Percentiles rank a stretch among this genome's conserved stretches.
Evolutionary conservation across 371 early-diverging fungal genomes (phyloP).

Genomic region (Blakeslea trispora): DNA sequence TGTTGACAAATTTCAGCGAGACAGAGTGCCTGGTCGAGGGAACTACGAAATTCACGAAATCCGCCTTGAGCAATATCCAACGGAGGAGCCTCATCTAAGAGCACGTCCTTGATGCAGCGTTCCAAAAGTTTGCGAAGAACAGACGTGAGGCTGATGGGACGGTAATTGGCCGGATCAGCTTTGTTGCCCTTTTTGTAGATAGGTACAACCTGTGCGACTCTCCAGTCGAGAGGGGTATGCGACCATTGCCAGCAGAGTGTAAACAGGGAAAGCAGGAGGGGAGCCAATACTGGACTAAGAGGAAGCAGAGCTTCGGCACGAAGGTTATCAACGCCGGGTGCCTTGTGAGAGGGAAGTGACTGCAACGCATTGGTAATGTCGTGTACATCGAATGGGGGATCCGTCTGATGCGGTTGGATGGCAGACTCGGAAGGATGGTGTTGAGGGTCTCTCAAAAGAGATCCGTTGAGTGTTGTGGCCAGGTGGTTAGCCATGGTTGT

Average conservation of each 20-base stretch:
- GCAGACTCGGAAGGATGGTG: neutral
- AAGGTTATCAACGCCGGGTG: slow-evolving; percentile 22
- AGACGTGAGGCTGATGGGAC: slow-evolving; percentile 21
- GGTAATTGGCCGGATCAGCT: slow-evolving; percentile 19
- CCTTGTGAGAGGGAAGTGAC: slow-evolving; percentile 9
- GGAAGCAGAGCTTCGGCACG: slow-evolving; percentile 23
- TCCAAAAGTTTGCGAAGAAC: slow-evolving; percentile 14
- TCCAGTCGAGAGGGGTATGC: slow-evolving; percentile 17
- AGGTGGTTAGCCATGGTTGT: too few species aligned
- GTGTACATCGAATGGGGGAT: neutral
- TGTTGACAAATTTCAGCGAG: slow-evolving; percentile 11
- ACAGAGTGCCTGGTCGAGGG: slow-evolving; percentile 23
- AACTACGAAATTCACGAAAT: slow-evolving; percentile 16
- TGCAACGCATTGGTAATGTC: neutral
- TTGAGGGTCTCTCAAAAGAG: neutral
- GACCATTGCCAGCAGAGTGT: slow-evolving; percentile 27
- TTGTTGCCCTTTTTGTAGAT: slow-evolving; percentile 23
- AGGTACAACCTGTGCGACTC: slow-evolving; percentile 22
- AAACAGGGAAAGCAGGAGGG: slow-evolving; percentile 6
- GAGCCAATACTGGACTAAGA: neutral
- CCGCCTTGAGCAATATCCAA: slow-evolving; percentile 28
- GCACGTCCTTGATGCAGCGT: neutral
- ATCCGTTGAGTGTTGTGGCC: too few species aligned
- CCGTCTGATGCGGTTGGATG: neutral
- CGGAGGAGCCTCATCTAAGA: neutral